Conservation (phyloP, 305 asterid genomes). For the Rubia tinctorum region DNA sequence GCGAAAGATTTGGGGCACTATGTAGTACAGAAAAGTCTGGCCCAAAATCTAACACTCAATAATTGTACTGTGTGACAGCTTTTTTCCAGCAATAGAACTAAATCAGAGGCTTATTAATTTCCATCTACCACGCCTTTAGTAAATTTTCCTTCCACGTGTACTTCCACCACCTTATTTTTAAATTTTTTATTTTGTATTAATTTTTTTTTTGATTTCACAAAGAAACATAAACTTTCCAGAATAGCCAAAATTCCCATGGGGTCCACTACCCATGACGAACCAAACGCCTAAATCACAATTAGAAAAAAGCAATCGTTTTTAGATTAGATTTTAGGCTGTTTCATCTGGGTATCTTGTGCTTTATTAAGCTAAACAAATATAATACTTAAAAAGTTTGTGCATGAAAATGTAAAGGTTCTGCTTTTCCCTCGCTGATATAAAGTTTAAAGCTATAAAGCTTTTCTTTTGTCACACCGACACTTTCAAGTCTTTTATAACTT, state of each 20-base stretch:
- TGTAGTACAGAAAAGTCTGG: slow-evolving; percentile 5
- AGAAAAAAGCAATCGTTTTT: neutral
- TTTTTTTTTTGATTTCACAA: neutral
- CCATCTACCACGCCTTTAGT: slow-evolving; percentile 25
- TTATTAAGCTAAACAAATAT: neutral
- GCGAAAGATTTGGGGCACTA: slow-evolving; percentile 15
- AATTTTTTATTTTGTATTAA: neutral
- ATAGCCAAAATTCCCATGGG: neutral
- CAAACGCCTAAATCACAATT: neutral
- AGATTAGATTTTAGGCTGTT: neutral
- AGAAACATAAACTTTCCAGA: neutral
- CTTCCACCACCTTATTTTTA: neutral
- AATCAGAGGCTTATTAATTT: slow-evolving; percentile 18
- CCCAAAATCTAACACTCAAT: slow-evolving; percentile 20
- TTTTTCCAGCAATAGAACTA: slow-evolving; percentile 18
- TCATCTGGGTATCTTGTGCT: neutral
- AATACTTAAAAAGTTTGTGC: neutral
- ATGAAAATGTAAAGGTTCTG: neutral
- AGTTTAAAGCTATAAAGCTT: neutral
- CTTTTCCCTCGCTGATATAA: neutral
- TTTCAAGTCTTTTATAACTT: slow-evolving; percentile 6
- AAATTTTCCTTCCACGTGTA: neutral
- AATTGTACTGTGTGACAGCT: slow-evolving; percentile 25
- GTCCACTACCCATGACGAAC: neutral
- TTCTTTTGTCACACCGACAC: slow-evolving; percentile 60